phyloP scores from a whole-genome alignment of 345 rosid genomes.

The Aquilaria malaccensis region DNA sequence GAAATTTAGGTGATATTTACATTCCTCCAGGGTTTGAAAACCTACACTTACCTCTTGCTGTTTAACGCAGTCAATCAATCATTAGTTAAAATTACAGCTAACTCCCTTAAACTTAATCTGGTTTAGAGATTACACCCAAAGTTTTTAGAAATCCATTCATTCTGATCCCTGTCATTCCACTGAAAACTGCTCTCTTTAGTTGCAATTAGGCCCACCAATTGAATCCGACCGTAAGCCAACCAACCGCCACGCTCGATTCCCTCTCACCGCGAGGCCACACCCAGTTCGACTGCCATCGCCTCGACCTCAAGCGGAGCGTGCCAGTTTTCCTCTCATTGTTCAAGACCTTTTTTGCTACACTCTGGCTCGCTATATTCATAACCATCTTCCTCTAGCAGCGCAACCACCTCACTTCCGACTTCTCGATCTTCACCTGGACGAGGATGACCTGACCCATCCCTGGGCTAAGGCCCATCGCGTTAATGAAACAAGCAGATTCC shows the following conservation, averaged over 20 bases:
- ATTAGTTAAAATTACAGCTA: too few species aligned
- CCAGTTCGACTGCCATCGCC: conserved; percentile 37
- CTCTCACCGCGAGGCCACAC: conserved; percentile 34
- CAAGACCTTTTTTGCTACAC: conserved; percentile 63
- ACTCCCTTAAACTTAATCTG: too few species aligned
- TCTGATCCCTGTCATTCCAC: conserved; percentile 26
- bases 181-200: conserved; percentile 3
- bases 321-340: conserved; percentile 53
- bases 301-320: conserved; percentile 50
- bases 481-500: not conserved
- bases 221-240: too few species aligned
- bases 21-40: too few species aligned
- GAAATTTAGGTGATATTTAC: too few species aligned
- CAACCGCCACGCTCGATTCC: not conserved
- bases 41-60: too few species aligned
- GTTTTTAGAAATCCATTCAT: not conserved
- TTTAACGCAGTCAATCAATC: too few species aligned
- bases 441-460: conserved; percentile 37
- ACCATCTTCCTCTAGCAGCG: conserved; percentile 84
- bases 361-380: conserved; percentile 82
- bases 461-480: conserved; percentile 48
- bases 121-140: too few species aligned
- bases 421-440: conserved; percentile 32
- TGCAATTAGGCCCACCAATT: not conserved
- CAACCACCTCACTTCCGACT: conserved; percentile 32